Base-by-base conservation (phyloP, 2,329 filamentous ascomycete genomes). In the Capronia epimyces region DNA sequence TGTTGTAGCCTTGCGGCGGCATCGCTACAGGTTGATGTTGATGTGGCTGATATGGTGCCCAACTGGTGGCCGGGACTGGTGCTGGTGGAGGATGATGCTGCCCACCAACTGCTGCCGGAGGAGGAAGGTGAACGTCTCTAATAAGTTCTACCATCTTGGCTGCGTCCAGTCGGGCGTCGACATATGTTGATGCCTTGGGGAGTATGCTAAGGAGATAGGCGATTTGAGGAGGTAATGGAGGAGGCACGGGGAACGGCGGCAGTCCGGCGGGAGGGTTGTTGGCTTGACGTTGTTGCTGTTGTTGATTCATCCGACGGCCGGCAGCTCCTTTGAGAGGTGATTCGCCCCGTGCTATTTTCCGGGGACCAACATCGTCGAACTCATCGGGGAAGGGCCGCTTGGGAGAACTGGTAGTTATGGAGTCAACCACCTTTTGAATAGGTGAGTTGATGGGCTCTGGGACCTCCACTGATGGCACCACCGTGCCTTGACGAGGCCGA, bases 311-410 rank as follows among this genome's bases (percentile, higher is more conserved):
- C 29, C 90, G 84, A 49, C 90, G 84, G 21, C 89, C 88, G 31
- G 91, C 89, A 1, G 88, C 87, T 12, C 89, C 89, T 67, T 97
- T 98, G 31, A 97, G 77, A 0, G 94, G 93, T 3, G 91, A 97
- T 50, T 87, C 89, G n/a, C 86, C 90, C 39, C 94, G 83, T 43
- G 84, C 80, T 45, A 96, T 78, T 67, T 97, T 96, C 60, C 90
- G 87, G 1, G 89, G 88, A 16, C 87, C 84, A 59, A 82, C 82
- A 54, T 84, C 83, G 31, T 88, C 84, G 5, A 75, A 76, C 34
- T 95, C 89, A 52, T 90, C 87, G 1, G 77, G 79, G 32, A 82
- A 78, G 0, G 83, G 77, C 37, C 84, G 75, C 65, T 77, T 76
- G 1, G 74, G 73, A 15, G 75, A 75, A 48, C 67, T 66, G 13